Conservation (phyloP, 306 rosid species). For the Castanopsis chinensis region DNA sequence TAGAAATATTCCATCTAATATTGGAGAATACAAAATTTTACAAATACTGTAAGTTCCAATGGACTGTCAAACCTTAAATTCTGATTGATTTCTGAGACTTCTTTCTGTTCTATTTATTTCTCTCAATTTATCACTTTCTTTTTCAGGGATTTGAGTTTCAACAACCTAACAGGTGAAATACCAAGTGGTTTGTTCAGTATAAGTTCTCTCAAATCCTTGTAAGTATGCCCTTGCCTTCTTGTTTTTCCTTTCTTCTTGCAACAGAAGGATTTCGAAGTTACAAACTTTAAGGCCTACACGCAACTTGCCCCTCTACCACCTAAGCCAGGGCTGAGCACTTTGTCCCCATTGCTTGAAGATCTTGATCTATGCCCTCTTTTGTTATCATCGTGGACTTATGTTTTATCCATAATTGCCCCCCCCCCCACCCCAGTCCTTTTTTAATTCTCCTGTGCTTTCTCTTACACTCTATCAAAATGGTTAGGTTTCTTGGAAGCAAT, state of each 20-base stretch:
- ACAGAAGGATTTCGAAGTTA: too few relatives aligned
- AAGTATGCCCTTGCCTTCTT: not conserved
- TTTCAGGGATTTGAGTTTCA: conserved; percentile 29
- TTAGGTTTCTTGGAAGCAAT: conserved; percentile 39
- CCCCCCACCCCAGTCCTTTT: not conserved
- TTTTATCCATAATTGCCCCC: too few relatives aligned
- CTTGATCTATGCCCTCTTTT: not conserved
- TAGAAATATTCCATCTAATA: conserved; percentile 23
- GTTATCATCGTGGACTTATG: too few relatives aligned
- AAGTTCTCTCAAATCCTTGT: conserved; percentile 19
- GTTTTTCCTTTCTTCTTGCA: not conserved
- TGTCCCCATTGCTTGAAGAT: not conserved
- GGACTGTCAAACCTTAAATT: not conserved
- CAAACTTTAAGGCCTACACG: too few relatives aligned
- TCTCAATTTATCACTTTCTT: not conserved
- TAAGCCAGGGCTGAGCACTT: too few relatives aligned
- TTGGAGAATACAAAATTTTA: conserved; percentile 18
- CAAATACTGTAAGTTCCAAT: conserved; percentile 9
- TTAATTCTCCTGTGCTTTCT: not conserved
- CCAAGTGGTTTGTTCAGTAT: conserved; percentile 24
- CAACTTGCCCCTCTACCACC: too few relatives aligned
- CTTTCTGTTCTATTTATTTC: not conserved
- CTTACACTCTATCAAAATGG: not conserved
- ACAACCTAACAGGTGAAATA: conserved; percentile 23
- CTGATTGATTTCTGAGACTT: not conserved